Base-by-base conservation (phyloP, 257 asterid genomes). In the Solanum arcanum region DNA sequence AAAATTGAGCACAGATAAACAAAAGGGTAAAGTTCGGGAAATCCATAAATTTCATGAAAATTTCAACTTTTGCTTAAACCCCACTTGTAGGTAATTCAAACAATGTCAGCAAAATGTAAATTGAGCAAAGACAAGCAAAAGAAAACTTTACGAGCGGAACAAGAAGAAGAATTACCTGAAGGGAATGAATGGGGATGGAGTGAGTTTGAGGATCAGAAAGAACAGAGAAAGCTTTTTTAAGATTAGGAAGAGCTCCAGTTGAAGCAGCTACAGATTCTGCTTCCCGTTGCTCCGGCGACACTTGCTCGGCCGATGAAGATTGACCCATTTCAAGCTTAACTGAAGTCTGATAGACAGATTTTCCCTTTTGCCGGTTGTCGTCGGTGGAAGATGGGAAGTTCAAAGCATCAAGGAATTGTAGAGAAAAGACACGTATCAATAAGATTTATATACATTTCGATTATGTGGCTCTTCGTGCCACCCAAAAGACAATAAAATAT, bases 261-360 rank as follows among this genome's bases (percentile, higher is more conserved):
- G 99, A 92, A 2, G 99, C 98, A 31, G 98, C 98, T 39, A 93
- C 89, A 8, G 98, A 91, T 89, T 94, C 96, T 76, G 94, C 93
- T 87, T 94, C 93, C 29, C 93, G 92, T 92, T 92, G 93, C 89
- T 90, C 97, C 70, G 94, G 92, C 46, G 99, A 90, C 82, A 87
- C 90, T 64, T 90, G 90, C 78, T 92, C 94, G 29, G 87, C 86
- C 23, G 98, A 93, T 52, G 98, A 95, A 41, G 97, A 93, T 92
- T 96, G 99, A 85, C 99, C 99, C 99, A 96, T 96, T 73, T 73
- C 47, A 18, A 18, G 9, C 9, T 73, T 9, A 20, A 73, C 80
- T 18, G 9, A 39, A 69, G 39, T 13, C 39, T 3, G 75, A 27
- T 13, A 14, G 5, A 7, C 25, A 21, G 77, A 33, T 31, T 31